Evolutionary conservation across 2,329 filamentous ascomycete genomes (phyloP).

Genomic region (Cyphellophora attinorum): DNA sequence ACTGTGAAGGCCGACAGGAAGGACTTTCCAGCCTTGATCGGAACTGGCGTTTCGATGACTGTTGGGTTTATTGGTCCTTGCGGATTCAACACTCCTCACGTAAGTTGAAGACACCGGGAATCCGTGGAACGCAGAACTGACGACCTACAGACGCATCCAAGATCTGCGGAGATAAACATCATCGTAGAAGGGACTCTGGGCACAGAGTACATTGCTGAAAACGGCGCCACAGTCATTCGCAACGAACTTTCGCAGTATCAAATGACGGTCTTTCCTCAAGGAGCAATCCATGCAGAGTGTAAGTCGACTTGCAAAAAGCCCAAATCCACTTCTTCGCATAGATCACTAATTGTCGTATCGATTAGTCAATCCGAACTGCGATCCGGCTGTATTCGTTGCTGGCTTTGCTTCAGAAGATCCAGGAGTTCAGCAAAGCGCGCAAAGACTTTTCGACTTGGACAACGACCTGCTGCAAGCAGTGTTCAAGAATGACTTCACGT

Average conservation of each 20-base stretch:
- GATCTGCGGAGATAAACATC: conserved; percentile 44
- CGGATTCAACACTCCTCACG: conserved; percentile 49
- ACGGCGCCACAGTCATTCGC: conserved; percentile 27
- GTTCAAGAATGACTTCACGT: conserved; percentile 16
- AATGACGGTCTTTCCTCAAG: conserved; percentile 47
- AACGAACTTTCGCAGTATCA: conserved; percentile 23
- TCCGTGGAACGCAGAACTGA: too few relatives aligned
- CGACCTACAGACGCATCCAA: conserved; percentile 46
- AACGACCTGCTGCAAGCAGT: conserved; percentile 1
- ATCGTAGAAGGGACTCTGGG: conserved; percentile 40
- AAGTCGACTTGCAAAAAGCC: too few relatives aligned
- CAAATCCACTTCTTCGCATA: too few relatives aligned
- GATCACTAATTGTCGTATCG: too few relatives aligned
- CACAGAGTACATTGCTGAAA: conserved; percentile 45
- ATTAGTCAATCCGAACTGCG: conserved; percentile 47
- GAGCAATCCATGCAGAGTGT: conserved; percentile 46
- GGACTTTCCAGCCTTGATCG: conserved; percentile 47
- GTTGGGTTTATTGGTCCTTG: conserved; percentile 42
- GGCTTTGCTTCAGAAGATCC: conserved; percentile 43
- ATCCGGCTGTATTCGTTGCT: conserved; percentile 41
- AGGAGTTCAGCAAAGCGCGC: conserved; percentile 29
- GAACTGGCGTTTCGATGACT: conserved; percentile 41
- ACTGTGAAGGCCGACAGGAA: conserved; percentile 46
- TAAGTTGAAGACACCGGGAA: too few relatives aligned
- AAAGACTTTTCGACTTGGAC: conserved; percentile 1